Base-by-base conservation (phyloP, 805 yeast genomes). In the Naumovozyma castellii region DNA sequence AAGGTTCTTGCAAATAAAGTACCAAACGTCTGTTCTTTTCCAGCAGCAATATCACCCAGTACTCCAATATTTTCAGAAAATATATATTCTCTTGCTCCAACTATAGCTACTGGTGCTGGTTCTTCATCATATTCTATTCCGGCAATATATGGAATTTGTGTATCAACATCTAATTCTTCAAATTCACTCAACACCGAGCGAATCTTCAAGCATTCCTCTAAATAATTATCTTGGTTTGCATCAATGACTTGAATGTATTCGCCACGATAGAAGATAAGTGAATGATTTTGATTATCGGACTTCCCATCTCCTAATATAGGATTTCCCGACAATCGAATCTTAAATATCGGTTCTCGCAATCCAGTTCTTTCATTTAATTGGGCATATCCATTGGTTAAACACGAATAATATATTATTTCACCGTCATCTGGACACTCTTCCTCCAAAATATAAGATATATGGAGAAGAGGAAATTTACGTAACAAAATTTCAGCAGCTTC, bases 221-320 rank as follows among this genome's bases (percentile, higher is more conserved):
- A 62, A 55, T 90, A 90, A 58, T 90, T 90, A 59, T 90, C 97
- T 65, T 90, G 97, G 52, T 90, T 90, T 1, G 97, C 95, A 69
- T 90, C 97, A 43, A 90, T 78, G 2, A 88, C 87, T 65, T 90
- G 97, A 47, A 90, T 80, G 57, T 87, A 88, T 56, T 90, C 97
- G 17, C 97, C 97, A 41, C 97, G 75, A 59, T 83, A 80, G 62
- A 84, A 90, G 12, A 88, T 78, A 31, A 90, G 58, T 2, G 94
- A 77, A 57, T 84, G 84, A 56, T 90, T 90, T 63, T 90, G 97
- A 59, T 90, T 90, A 59, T 90, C 97, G 13, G 96, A 80, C 59
- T 90, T 90, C 28, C 97, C 97, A 62, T 90, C 97, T 19, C 97
- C 97, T 34, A 88, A 66, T 38, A 90, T 90, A 10, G 97, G 97